Evolutionary conservation across 176 grass and related monocot species (phyloP).

Genomic region (Oryza australiensis): DNA sequence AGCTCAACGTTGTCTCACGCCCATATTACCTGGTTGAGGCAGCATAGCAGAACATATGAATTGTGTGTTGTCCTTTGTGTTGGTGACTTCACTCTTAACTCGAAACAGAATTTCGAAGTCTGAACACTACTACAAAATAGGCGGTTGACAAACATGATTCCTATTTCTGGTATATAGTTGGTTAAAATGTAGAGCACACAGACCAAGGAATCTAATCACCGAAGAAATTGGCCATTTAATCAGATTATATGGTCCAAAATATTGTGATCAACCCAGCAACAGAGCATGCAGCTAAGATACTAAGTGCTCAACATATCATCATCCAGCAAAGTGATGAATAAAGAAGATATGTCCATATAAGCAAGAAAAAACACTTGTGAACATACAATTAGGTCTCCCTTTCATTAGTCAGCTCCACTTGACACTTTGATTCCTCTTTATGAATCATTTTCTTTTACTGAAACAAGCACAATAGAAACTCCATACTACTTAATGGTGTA

Average conservation of each 20-base stretch:
- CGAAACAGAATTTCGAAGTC: not conserved
- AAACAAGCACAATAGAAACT: not conserved
- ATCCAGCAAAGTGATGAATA: not conserved
- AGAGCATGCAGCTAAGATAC: not conserved
- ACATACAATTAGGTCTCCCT: not conserved
- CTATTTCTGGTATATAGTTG: not conserved
- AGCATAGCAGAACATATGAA: not conserved
- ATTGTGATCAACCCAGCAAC: not conserved
- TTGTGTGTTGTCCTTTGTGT: not conserved
- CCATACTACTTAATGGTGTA: not conserved
- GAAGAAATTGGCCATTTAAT: slow-evolving; percentile 15
- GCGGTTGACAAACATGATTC: not conserved
- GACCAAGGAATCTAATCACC: not conserved
- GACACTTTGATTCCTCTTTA: not conserved
- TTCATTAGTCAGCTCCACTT: not conserved
- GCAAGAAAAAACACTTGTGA: not conserved
- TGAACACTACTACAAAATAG: not conserved
- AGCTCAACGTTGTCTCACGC: not conserved
- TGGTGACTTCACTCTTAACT: not conserved
- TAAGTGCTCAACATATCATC: not conserved
- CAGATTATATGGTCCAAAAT: slow-evolving; percentile 5
- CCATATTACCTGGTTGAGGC: slow-evolving; percentile 6
- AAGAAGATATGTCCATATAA: not conserved
- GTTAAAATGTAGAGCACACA: not conserved
- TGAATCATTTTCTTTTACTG: not conserved